Evolutionary conservation across 306 rosid genomes (phyloP).

Genomic region (Cucumis cinereus): DNA sequence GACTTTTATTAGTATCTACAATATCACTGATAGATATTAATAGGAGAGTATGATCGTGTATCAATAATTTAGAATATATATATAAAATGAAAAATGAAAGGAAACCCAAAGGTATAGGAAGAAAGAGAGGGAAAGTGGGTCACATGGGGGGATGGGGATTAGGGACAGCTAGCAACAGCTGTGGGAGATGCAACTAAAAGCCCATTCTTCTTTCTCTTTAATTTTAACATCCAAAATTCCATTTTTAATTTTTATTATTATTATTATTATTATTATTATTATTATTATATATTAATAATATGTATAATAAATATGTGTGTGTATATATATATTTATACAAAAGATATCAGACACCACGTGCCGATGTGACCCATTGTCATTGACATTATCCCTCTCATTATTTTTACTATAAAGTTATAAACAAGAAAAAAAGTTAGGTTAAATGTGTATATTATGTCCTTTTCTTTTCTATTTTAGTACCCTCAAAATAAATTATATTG

Average conservation of each 20-base stretch:
- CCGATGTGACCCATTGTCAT: slow-evolving; percentile 68
- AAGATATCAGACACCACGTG: slow-evolving; percentile 83
- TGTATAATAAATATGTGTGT: not conserved
- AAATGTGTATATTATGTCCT: not conserved
- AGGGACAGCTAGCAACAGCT: slow-evolving; percentile 99
- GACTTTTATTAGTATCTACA: too few relatives aligned
- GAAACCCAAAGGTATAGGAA: too few relatives aligned
- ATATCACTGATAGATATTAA: too few relatives aligned
- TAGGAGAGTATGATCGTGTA: too few relatives aligned
- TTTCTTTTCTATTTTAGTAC: too few relatives aligned
- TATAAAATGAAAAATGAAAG: too few relatives aligned
- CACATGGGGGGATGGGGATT: slow-evolving; percentile 68
- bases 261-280: too few relatives aligned
- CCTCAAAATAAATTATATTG: too few relatives aligned
- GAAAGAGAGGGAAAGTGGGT: slow-evolving; percentile 20
- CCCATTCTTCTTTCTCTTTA: not conserved
- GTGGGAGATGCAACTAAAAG: slow-evolving; percentile 18
- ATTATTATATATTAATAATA: too few relatives aligned
- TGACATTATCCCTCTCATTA: slow-evolving; percentile 24
- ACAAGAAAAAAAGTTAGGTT: not conserved
- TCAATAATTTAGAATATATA: too few relatives aligned
- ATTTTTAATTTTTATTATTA: too few relatives aligned
- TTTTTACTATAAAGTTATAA: not conserved
- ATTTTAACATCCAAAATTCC: not conserved
- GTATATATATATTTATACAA: not conserved